phyloP scores from a whole-genome alignment of 2,329 filamentous ascomycete genomes.

The Exophiala phaeomuriformis region DNA sequence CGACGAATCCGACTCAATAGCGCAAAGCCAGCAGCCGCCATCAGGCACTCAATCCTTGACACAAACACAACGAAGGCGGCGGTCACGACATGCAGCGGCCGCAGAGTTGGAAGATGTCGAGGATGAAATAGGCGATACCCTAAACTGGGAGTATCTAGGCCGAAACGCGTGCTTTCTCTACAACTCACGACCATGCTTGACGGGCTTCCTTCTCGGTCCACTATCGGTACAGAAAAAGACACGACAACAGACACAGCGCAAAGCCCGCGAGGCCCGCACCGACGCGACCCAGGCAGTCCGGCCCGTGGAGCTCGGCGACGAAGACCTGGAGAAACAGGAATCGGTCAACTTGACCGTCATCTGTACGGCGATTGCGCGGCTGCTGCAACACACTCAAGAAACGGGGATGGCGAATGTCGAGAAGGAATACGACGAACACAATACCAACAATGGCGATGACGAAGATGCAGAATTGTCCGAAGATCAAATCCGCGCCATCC shows the following conservation, averaged over 20 bases:
- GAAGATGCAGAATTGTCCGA: slow-evolving; percentile 30
- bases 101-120: slow-evolving; percentile 57
- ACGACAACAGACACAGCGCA: slow-evolving; percentile 63
- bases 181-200: slow-evolving; percentile 66
- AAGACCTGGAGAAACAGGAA: slow-evolving; percentile 67
- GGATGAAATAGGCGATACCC: slow-evolving; percentile 58
- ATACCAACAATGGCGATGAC: not conserved
- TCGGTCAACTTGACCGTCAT: slow-evolving; percentile 72
- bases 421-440: slow-evolving; percentile 24
- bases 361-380: slow-evolving; percentile 64
- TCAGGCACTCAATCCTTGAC: slow-evolving; percentile 39
- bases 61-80: slow-evolving; percentile 37
- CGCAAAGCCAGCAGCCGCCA: not conserved
- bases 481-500: slow-evolving; percentile 44
- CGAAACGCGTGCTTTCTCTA: slow-evolving; percentile 65
- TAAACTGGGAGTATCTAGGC: slow-evolving; percentile 83
- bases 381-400: slow-evolving; percentile 44
- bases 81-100: slow-evolving; percentile 37
- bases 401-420: slow-evolving; percentile 39
- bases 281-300: slow-evolving; percentile 60
- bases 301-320: slow-evolving; percentile 67
- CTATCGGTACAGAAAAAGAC: slow-evolving; percentile 80
- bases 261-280: slow-evolving; percentile 61
- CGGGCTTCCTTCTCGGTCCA: slow-evolving; percentile 80
- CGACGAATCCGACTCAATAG: slow-evolving; percentile 34